Base-by-base conservation (phyloP, 179 eudicot species). In the Beta lomatogona region DNA sequence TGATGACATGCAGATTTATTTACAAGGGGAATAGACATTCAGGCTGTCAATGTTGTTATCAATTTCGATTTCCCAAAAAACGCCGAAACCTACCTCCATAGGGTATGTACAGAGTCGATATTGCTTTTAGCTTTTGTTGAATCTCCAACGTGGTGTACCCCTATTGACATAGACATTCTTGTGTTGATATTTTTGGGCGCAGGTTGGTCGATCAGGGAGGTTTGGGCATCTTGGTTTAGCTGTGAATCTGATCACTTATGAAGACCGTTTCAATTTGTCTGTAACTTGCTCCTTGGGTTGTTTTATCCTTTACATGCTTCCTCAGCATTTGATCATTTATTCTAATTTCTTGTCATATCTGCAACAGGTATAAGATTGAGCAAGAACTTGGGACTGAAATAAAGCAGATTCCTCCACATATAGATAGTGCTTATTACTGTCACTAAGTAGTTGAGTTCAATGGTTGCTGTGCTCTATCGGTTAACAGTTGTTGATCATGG, bases 191-290 rank as follows among this genome's bases (percentile, higher is more conserved):
- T 75, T 78, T 9, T 81, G 21, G 72, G 73, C 36, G 0, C 78
- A 93, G 97, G 97, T 94, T 88, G 98, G 97, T 83, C 93, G 98
- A 79, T 94, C 97, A 77, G 98, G 98, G 67, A 93, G 98, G 82
- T 94, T 86, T 83, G 95, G 97, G 46, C 97, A 94, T 87, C 95
- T 94, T 79, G 98, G 98, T 25, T 84, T 94, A 80, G 98, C 98
- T 36, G 97, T 93, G 85, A 94, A 93, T 88, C 87, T 94, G 84
- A 93, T 94, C 71, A 94, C 98, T 68, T 94, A 93, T 71, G 98
- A 94, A 84, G 98, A 94, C 68, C 98, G 98, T 75, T 94, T 93
- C 80, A 94, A 94, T 86, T 86, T 95, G 98, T 93, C 80, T 45
- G 95, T 82, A 41, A 48, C 70, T 25, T 13, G 54, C 50, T 45